Evolutionary conservation across 176 grass and related monocot species (phyloP).

Genomic region (Guadua angustifolia): DNA sequence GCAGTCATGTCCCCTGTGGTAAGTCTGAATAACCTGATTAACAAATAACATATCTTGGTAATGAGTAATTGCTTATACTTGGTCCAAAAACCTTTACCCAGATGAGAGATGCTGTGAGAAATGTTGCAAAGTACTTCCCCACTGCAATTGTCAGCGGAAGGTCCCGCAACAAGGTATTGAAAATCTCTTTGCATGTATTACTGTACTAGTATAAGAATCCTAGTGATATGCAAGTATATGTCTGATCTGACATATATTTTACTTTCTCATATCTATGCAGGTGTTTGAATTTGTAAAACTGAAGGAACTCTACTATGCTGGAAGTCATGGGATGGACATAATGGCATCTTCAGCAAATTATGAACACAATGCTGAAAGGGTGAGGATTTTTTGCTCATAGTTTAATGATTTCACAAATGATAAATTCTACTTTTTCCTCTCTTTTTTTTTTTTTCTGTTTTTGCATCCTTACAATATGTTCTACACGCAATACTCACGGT

Average conservation of each 20-base stretch:
- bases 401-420: not conserved
- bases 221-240: not conserved
- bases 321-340: slow-evolving; percentile 99
- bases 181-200: not conserved
- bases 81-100: slow-evolving; percentile 29
- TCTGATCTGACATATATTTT: slow-evolving; percentile 2
- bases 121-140: slow-evolving; percentile 74
- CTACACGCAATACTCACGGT: not conserved
- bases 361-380: slow-evolving; percentile 44
- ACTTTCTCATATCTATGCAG: slow-evolving; percentile 39
- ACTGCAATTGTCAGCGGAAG: slow-evolving; percentile 95
- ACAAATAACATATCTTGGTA: slow-evolving; percentile 29
- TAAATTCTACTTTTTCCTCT: not conserved
- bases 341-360: slow-evolving; percentile 53
- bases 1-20: slow-evolving; percentile 79
- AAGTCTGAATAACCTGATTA: slow-evolving; percentile 29
- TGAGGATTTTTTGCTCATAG: slow-evolving; percentile 9
- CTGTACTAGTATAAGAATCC: not conserved
- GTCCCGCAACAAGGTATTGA: slow-evolving; percentile 73
- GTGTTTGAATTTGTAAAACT: slow-evolving; percentile 89
- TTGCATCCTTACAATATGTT: slow-evolving; percentile 3
- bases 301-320: slow-evolving; percentile 87
- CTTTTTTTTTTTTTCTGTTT: not conserved
- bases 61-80: not conserved
- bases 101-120: slow-evolving; percentile 83